Conservation (phyloP, 2,329 filamentous ascomycete genomes). For the Sarocladiaceae sp. region DNA sequence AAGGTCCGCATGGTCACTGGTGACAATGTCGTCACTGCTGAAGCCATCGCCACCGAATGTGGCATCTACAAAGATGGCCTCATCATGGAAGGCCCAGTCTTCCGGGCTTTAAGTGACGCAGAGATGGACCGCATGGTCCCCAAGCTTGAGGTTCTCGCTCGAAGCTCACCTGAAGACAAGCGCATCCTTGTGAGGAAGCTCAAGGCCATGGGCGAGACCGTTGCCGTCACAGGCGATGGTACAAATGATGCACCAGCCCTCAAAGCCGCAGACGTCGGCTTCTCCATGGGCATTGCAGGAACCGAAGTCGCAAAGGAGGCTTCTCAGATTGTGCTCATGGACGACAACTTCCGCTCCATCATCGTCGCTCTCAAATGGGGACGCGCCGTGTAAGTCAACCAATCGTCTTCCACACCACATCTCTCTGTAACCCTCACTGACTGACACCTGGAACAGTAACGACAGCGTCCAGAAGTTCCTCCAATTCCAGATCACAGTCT, state of each 20-base stretch:
- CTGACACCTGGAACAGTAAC: conserved; percentile 5
- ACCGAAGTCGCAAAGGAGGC: conserved; percentile 58
- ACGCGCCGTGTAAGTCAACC: conserved; percentile 38
- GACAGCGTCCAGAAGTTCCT: conserved; percentile 7
- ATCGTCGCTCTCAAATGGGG: conserved; percentile 57
- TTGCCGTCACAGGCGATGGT: conserved; percentile 56
- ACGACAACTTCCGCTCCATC: conserved; percentile 57
- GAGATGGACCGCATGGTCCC: conserved; percentile 43
- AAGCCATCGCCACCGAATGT: conserved; percentile 36
- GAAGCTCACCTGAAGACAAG: conserved; percentile 61
- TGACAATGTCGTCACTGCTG: conserved; percentile 38
- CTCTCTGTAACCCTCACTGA: not conserved
- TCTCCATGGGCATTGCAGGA: conserved; percentile 57
- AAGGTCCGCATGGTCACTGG: conserved; percentile 59
- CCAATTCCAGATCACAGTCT: conserved; percentile 54
- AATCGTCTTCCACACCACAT: too few relatives aligned
- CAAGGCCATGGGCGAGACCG: conserved; percentile 56
- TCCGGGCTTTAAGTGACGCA: conserved; percentile 47
- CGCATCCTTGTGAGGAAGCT: conserved; percentile 54
- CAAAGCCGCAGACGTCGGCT: conserved; percentile 56
- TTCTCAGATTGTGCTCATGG: conserved; percentile 55
- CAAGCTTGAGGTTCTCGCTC: conserved; percentile 57
- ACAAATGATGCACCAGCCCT: conserved; percentile 58
- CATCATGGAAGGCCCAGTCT: conserved; percentile 49
- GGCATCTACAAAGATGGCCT: conserved; percentile 53